Base-by-base conservation (phyloP, 164 flowering plant genomes). In the Saururus chinensis region DNA sequence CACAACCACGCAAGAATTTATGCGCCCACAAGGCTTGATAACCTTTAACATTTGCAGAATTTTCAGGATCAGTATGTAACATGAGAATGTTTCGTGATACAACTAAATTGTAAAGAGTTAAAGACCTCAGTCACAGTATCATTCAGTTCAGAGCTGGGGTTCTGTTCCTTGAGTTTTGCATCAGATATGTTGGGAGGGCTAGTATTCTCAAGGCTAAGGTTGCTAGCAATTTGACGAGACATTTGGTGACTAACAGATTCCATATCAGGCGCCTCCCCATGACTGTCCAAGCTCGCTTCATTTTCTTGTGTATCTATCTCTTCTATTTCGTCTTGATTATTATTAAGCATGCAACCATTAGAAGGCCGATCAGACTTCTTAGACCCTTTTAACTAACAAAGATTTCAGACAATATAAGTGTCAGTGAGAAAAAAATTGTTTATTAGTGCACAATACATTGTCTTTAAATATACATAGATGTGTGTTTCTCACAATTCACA, bases 21-120 rank as follows among this genome's bases (percentile, higher is more conserved):
- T 93, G 23, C 99, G 87, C 40, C 99, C 99, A 77, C 96, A 90
- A 62, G 97, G 99, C 74, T 87, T 90, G 71, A 87, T 82, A 51
- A 77, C 73, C 99, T 93, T 45, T 45, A 70, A 35, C 68, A 70
- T 48, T 57, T 30, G 42, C 41, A 71, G 30, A 60, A 42, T 53
- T 65, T 10, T 56, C 12, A 59, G n/a, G n/a, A 40, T 40, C 63
- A 53, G 37, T 53, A 55, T 26, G 57, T 9, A 7, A 14, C 42
- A 41, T 51, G 13, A 59, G 23, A 16, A 35, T 5, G 20, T 19
- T 9, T 9, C 16, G 10, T 17, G 17, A 42, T 42, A 7, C 1
- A 45, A 17, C 19, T 24, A 26, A 11, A 49, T 9, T 60, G 37
- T 6, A 16, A 40, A 60, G 60, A 30, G 61, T n/a, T 26, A 75